Base-by-base conservation (phyloP, 2,329 filamentous ascomycete genomes). In the Curvularia sp. region DNA sequence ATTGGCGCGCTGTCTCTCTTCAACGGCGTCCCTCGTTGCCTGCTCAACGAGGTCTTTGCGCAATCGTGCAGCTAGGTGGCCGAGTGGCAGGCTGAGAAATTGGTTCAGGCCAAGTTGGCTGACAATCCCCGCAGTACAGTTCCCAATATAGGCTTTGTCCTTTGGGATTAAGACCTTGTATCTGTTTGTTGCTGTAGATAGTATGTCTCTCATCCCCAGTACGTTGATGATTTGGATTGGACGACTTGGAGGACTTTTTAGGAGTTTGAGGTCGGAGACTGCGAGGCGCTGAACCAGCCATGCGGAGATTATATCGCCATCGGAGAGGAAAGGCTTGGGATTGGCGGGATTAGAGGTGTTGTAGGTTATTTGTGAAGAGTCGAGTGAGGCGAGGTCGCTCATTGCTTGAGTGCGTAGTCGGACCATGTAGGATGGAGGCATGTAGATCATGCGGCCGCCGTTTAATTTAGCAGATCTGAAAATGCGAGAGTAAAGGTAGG, bases 191-290 rank as follows among this genome's bases (percentile, higher is more conserved):
- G 33, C 22, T 49, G 44, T 67, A 30, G 49, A 55, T 3, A 58
- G 13, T 6, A 72, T 7, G 10, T 65, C 57, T 39, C 70, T 70
- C 59, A 71, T 56, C 26, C 63, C 67, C 49, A 71, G 60, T 22
- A 71, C 64, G 46, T 73, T 75, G 51, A 69, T 50, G 35, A 71
- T 24, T 6, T 57, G 51, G 46, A 75, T 43, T 12, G 62, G 65
- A 9, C 61, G 64, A 1, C 30, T 10, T 12, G 43, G n/a, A 18
- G 39, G 20, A 20, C 55, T 50, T 20, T 48, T 13, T 10, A 47
- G 26, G 6, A 62, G 38, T 1, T 35, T 57, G 8, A 64, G 58
- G n/a, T 62, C 43, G 12, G 61, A 49, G 33, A 53, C 31, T 7
- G 58, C 22, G 12, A 62, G 41, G 18, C 65, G 62, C 20, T 57